These are phyloP conservation scores for Macrolepiota dolichaula DNA, from an alignment of 768 basidiomycete species.

Conservation along the genomic window DNA sequence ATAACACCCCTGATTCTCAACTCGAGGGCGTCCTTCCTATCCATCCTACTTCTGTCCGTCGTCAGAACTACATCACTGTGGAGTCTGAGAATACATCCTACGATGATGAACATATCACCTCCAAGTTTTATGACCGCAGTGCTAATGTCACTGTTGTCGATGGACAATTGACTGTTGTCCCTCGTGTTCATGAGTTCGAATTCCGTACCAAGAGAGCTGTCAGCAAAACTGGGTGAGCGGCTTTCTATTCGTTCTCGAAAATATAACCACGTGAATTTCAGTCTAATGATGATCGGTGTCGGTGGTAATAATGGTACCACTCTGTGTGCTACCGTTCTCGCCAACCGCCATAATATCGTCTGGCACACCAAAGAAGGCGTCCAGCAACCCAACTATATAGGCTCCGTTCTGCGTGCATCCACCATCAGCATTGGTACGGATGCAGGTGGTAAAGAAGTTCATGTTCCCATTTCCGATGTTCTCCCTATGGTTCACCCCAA, in stretches of 20 bases:
- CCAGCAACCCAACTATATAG: slow-evolving; percentile 97
- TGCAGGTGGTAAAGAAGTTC: slow-evolving; percentile 79
- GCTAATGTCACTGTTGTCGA: slow-evolving; percentile 65
- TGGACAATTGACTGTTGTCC: slow-evolving; percentile 77
- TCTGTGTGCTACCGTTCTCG: slow-evolving; percentile 89
- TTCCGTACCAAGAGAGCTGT: slow-evolving; percentile 89
- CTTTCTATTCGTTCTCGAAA: slow-evolving; percentile 17
- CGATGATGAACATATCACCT: slow-evolving; percentile 77
- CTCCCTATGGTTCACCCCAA: slow-evolving; percentile 98
- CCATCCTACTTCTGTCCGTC: slow-evolving; percentile 85
- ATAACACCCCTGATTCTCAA: slow-evolving; percentile 68
- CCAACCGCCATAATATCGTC: slow-evolving; percentile 89
- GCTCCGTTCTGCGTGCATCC: slow-evolving; percentile 92
- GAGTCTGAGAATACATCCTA: slow-evolving; percentile 82
- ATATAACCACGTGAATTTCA: slow-evolving; percentile 26
- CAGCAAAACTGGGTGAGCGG: slow-evolving; percentile 83
- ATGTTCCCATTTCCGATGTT: slow-evolving; percentile 89
- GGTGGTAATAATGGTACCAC: slow-evolving; percentile 98
- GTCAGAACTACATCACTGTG: slow-evolving; percentile 69
- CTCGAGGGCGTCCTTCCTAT: slow-evolving; percentile 69
- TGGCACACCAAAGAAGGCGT: slow-evolving; percentile 94
- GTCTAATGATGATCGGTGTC: slow-evolving; percentile 94
- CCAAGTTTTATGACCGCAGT: slow-evolving; percentile 80
- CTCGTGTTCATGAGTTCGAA: slow-evolving; percentile 78
- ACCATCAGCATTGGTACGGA: slow-evolving; percentile 91